A percentile compares a stretch with the other conserved stretches of the same genome.
Evolutionary conservation across 176 grass and related monocot species (phyloP).

Genomic region (Eleusine indica): DNA sequence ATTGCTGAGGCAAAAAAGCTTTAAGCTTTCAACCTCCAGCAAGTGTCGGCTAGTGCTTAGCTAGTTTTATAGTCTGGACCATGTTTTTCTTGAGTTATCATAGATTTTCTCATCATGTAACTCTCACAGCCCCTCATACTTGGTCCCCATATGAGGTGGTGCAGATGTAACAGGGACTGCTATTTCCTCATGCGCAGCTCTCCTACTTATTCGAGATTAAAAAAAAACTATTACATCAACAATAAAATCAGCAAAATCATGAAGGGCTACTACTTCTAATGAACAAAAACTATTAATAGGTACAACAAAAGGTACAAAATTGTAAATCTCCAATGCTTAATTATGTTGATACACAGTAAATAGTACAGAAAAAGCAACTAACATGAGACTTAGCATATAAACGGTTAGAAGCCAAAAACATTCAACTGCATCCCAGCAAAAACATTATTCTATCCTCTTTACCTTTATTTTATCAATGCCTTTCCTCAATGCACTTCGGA

Average conservation of each 20-base stretch:
- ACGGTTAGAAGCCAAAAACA: background rate
- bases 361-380: slow-evolving; percentile 7
- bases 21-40: too few species aligned
- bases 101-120: too few species aligned
- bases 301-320: background rate
- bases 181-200: too few species aligned
- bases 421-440: slow-evolving; percentile 12
- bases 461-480: slow-evolving; percentile 72
- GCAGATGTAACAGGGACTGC: too few species aligned
- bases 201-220: too few species aligned
- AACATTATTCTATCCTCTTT: slow-evolving; percentile 28
- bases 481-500: slow-evolving; percentile 54
- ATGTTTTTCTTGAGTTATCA: too few species aligned
- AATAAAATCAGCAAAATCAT: slow-evolving; percentile 12
- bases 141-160: too few species aligned
- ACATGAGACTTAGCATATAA: slow-evolving; percentile 30
- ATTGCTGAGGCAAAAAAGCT: too few species aligned
- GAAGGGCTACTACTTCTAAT: slow-evolving; percentile 9
- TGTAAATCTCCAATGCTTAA: slow-evolving; percentile 19
- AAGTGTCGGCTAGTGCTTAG: too few species aligned
- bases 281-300: background rate
- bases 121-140: too few species aligned
- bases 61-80: too few species aligned
- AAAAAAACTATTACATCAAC: background rate
- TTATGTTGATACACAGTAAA: background rate